A percentile compares a stretch with the other conserved stretches of the same genome.
Conservation (phyloP, 768 basidiomycete genomes). For the Suillus cothurnatus region DNA sequence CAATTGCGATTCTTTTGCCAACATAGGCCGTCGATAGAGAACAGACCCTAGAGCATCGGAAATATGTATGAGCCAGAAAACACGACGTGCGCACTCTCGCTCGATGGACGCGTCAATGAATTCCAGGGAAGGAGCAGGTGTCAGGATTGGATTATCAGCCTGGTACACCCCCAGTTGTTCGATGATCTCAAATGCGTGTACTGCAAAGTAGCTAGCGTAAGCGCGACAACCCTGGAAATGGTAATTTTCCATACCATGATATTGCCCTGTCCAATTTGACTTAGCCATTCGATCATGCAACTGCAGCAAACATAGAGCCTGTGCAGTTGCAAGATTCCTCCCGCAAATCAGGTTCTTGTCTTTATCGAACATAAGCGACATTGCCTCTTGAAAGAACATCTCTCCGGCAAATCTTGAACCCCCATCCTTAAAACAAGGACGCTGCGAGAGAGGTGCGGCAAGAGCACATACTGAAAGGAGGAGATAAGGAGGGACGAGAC, state of each 20-base stretch:
- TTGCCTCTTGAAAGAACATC: conserved; percentile 57
- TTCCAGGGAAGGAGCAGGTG: conserved; percentile 59
- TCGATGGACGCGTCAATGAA: conserved; percentile 66
- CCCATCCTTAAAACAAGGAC: conserved; percentile 57
- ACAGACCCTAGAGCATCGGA: conserved; percentile 52
- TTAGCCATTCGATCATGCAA: conserved; percentile 58
- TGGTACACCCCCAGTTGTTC: conserved; percentile 66
- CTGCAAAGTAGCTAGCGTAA: conserved; percentile 34
- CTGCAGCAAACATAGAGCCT: conserved; percentile 74
- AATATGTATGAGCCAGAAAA: conserved; percentile 78
- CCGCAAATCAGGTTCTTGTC: conserved; percentile 61
- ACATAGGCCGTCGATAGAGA: conserved; percentile 36
- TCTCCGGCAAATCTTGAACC: conserved; percentile 59
- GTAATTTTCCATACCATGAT: conserved; percentile 31
- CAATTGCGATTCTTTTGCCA: conserved; percentile 46
- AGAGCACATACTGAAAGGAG: conserved; percentile 76
- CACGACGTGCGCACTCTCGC: conserved; percentile 77
- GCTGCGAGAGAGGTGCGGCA: conserved; percentile 75
- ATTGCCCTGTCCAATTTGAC: conserved; percentile 31
- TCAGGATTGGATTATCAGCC: conserved; percentile 60
- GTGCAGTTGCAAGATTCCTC: conserved; percentile 69
- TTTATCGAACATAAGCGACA: conserved; percentile 71
- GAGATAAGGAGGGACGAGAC: conserved; percentile 69
- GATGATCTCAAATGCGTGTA: conserved; percentile 67
- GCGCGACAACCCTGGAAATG: neutral